Percentiles rank a stretch among this genome's conserved stretches.
These are phyloP conservation scores for Hebeloma cylindrosporum DNA, from an alignment of 768 basidiomycete genomes.

Conservation along the genomic window DNA sequence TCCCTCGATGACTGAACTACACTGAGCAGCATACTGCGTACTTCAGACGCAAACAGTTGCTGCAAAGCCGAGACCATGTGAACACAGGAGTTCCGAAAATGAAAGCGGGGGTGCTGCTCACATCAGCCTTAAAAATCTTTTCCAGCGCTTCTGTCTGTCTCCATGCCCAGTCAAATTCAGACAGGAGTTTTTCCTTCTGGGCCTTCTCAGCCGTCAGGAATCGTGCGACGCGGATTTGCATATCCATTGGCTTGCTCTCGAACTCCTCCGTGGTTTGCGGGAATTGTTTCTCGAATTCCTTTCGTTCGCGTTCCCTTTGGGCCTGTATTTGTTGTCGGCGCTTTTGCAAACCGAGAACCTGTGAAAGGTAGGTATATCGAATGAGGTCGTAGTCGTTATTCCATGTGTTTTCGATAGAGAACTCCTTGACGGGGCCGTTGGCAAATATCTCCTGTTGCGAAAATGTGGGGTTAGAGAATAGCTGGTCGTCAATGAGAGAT, in stretches of 20 bases:
- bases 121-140: slow-evolving; percentile 39
- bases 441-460: slow-evolving; percentile 3
- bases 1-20: slow-evolving; percentile 22
- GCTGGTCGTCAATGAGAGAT: background rate
- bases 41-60: slow-evolving; percentile 20
- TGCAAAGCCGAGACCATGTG: slow-evolving; percentile 2
- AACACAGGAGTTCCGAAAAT: slow-evolving; percentile 14
- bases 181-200: slow-evolving; percentile 47
- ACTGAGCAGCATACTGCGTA: slow-evolving; percentile 26
- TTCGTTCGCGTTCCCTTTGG: slow-evolving; percentile 25
- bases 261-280: slow-evolving; percentile 37
- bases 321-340: slow-evolving; percentile 18
- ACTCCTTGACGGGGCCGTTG: slow-evolving; percentile 1
- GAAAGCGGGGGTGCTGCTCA: no score
- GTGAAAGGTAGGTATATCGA: slow-evolving; percentile 31
- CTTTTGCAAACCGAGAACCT: slow-evolving; percentile 21
- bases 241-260: slow-evolving; percentile 36
- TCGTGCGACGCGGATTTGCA: slow-evolving; percentile 49
- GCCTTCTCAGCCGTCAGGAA: slow-evolving; percentile 37
- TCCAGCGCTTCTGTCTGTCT: slow-evolving; percentile 46
- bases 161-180: slow-evolving; percentile 53
- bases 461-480: background rate
- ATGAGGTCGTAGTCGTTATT: slow-evolving; percentile 29
- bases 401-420: slow-evolving; percentile 21
- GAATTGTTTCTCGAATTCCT: slow-evolving; percentile 30